phyloP scores from a whole-genome alignment of 495 filamentous ascomycete species.

The Xylaria telfairii region DNA sequence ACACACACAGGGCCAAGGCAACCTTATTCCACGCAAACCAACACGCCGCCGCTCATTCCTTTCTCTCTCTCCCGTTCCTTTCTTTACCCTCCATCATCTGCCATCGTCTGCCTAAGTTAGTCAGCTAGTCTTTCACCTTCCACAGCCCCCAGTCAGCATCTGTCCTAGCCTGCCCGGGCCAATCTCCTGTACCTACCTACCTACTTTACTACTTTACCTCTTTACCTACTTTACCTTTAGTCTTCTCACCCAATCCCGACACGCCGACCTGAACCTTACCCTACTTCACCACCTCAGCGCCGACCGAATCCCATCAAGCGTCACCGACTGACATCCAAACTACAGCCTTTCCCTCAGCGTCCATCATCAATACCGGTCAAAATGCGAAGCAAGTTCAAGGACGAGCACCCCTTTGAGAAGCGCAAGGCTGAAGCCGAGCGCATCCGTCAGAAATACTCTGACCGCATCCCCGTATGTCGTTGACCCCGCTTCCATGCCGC shows the following conservation, averaged over 20 bases:
- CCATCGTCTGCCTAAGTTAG: not conserved
- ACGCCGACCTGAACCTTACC: constrained; percentile 32
- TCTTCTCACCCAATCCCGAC: constrained; percentile 23
- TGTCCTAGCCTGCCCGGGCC: not conserved
- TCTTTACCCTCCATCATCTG: not conserved
- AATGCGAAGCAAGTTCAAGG: constrained; percentile 99
- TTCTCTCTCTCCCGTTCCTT: not conserved
- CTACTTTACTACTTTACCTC: constrained; percentile 4
- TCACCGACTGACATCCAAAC: constrained; percentile 18
- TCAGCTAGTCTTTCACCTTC: constrained; percentile 7
- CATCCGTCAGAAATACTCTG: constrained; percentile 97
- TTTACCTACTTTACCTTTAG: constrained; percentile 16
- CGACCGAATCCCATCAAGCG: not conserved
- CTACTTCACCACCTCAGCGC: not conserved
- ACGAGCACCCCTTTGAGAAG: constrained; percentile 99
- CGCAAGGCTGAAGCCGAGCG: constrained; percentile 98
- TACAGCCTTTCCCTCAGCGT: not conserved
- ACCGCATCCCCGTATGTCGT: constrained; percentile 92
- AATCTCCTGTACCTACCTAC: constrained; percentile 1
- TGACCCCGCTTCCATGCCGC: not conserved
- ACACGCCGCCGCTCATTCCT: not conserved
- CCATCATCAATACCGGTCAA: constrained; percentile 47
- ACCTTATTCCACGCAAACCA: not conserved
- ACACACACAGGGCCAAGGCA: not conserved
- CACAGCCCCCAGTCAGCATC: constrained; percentile 6